Percentiles rank a stretch among this genome's conserved stretches.
phyloP scores from a whole-genome alignment of 106 monocot genomes.

The Allium fistulosum region DNA sequence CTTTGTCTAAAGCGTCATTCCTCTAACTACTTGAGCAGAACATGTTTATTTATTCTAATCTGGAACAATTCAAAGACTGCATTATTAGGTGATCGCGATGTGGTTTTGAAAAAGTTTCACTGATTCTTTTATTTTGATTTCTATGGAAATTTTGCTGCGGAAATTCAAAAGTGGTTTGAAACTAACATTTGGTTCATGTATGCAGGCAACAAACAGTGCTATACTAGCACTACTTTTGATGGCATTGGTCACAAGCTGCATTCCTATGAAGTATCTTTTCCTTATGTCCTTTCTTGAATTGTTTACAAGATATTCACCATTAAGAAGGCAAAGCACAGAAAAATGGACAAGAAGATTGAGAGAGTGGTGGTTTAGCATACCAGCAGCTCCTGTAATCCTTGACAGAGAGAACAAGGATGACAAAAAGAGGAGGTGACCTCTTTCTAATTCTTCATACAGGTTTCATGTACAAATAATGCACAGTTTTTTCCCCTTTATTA shows the following conservation, averaged over 20 bases:
- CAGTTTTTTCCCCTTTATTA: too few relatives aligned
- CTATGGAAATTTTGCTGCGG: too few relatives aligned
- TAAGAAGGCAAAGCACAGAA: conserved; percentile 65
- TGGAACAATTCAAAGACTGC: too few relatives aligned
- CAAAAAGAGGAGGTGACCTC: conserved; percentile 61
- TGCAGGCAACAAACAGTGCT: conserved; percentile 60
- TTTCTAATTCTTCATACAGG: neutral
- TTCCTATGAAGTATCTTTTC: conserved; percentile 43
- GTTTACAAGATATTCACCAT: conserved; percentile 72
- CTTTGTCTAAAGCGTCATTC: too few relatives aligned
- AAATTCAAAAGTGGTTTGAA: too few relatives aligned
- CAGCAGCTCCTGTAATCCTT: conserved; percentile 81
- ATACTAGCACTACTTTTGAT: conserved; percentile 43
- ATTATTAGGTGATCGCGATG: too few relatives aligned
- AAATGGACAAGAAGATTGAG: conserved; percentile 64
- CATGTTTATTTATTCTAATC: too few relatives aligned
- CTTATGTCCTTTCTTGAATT: conserved; percentile 59
- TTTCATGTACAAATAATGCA: too few relatives aligned
- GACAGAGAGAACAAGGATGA: conserved; percentile 53
- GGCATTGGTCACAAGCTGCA: conserved; percentile 30
- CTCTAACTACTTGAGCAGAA: too few relatives aligned
- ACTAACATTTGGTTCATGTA: neutral
- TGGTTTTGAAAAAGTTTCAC: too few relatives aligned
- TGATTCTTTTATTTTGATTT: neutral
- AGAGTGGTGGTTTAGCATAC: conserved; percentile 98